phyloP scores from a whole-genome alignment of 2,329 filamentous ascomycete genomes.

The Fusarium marasasianum region DNA sequence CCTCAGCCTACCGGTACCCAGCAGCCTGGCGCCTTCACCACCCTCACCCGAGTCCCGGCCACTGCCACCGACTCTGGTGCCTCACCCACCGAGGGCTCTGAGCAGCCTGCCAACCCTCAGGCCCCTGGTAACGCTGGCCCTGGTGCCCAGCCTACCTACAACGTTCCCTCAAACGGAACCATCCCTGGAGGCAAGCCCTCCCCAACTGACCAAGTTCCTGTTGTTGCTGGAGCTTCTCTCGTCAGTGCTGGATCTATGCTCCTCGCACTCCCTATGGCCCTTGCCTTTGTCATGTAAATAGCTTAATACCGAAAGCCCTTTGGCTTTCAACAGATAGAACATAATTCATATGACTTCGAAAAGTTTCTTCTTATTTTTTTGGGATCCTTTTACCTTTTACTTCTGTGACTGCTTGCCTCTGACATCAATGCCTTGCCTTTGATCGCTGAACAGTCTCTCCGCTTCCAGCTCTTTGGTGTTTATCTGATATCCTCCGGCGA shows the following conservation, averaged over 20 bases:
- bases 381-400: not conserved
- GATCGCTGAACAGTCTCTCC: not conserved
- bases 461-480: too few relatives aligned
- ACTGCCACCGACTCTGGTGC: slow-evolving; percentile 20
- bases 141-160: slow-evolving; percentile 21
- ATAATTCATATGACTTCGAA: slow-evolving; percentile 7
- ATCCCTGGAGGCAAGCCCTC: not conserved
- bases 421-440: not conserved
- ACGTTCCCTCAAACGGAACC: slow-evolving; percentile 21
- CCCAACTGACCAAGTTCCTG: slow-evolving; percentile 7
- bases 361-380: not conserved
- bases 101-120: slow-evolving; percentile 1
- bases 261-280: slow-evolving; percentile 18
- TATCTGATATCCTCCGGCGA: not conserved
- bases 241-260: slow-evolving; percentile 17
- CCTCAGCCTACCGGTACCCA: slow-evolving; percentile 3
- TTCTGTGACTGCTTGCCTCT: not conserved
- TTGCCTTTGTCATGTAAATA: slow-evolving; percentile 30
- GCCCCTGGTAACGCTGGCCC: slow-evolving; percentile 1
- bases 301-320: slow-evolving; percentile 17
- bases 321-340: slow-evolving; percentile 22
- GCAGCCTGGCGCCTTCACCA: slow-evolving; percentile 18
- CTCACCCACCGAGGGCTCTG: not conserved
- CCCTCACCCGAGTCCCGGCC: slow-evolving; percentile 21
- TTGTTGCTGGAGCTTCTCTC: slow-evolving; percentile 22